Percentiles rank a stretch among this genome's conserved stretches.
These are phyloP conservation scores for Prunus dulcis DNA, from an alignment of 306 rosid genomes.

Conservation along the genomic window DNA sequence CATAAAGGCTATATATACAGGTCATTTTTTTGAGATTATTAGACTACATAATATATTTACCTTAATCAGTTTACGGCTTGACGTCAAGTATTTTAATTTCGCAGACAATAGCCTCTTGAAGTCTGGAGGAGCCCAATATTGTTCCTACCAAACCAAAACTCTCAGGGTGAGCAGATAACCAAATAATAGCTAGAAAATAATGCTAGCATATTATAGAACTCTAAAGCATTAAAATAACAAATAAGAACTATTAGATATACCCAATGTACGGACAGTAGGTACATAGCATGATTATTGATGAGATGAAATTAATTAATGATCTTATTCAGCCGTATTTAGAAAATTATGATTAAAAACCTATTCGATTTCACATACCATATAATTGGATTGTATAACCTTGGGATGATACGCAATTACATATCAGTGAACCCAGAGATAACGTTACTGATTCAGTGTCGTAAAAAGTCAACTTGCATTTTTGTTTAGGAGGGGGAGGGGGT, in stretches of 20 bases:
- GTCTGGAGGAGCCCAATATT: slow-evolving; percentile 83
- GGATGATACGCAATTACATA: background rate
- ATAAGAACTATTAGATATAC: background rate
- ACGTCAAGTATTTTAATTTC: slow-evolving; percentile 67
- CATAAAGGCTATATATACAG: background rate
- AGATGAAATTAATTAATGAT: background rate
- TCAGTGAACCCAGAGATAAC: background rate
- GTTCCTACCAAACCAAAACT: slow-evolving; percentile 51
- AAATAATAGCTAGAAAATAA: background rate
- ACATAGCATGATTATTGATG: background rate
- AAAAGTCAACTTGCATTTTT: background rate
- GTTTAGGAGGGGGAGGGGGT: background rate
- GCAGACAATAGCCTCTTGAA: slow-evolving; percentile 76
- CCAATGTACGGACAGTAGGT: background rate
- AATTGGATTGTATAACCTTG: background rate
- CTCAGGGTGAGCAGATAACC: background rate
- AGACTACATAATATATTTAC: slow-evolving; percentile 33
- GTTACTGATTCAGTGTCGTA: background rate
- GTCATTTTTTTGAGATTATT: background rate
- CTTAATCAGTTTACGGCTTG: slow-evolving; percentile 80
- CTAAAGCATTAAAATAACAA: background rate
- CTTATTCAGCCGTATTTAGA: background rate
- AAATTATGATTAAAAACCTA: background rate
- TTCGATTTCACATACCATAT: background rate
- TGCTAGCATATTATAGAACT: background rate